These are phyloP conservation scores for Balakata baccata DNA, from an alignment of 345 rosid species.

Conservation along the genomic window DNA sequence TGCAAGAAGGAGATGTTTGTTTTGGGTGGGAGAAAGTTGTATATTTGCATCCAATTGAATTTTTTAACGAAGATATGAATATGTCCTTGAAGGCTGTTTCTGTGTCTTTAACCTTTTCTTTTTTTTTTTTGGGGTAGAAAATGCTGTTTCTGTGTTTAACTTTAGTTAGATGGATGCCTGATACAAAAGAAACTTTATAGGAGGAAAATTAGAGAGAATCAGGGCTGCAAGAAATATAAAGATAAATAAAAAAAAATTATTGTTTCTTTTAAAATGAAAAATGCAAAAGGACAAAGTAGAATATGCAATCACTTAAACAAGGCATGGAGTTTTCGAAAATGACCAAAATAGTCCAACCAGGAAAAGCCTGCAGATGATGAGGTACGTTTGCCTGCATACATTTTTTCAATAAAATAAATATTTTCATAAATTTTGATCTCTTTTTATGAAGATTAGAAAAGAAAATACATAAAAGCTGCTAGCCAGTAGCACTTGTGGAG, in stretches of 20 bases:
- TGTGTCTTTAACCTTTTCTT: conserved; percentile 21
- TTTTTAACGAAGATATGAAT: conserved; percentile 35
- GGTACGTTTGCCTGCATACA: conserved; percentile 13
- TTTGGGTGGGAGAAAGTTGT: background rate
- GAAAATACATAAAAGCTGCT: conserved; percentile 12
- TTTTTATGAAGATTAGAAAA: background rate
- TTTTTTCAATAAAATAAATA: background rate
- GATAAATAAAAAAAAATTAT: background rate
- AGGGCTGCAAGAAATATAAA: background rate
- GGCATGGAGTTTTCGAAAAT: conserved; percentile 42
- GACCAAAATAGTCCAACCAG: conserved; percentile 34
- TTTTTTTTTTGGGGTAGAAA: too few species aligned
- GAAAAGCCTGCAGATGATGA: conserved; percentile 44
- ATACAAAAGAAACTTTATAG: conserved; percentile 10
- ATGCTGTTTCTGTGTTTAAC: conserved; percentile 21
- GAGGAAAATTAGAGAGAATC: conserved; percentile 7
- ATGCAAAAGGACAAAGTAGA: conserved; percentile 34
- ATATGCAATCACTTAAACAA: conserved; percentile 37
- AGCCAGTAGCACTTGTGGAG: conserved; percentile 14
- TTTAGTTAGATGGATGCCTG: conserved; percentile 29
- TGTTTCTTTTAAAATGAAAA: conserved; percentile 7
- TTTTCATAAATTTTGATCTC: background rate
- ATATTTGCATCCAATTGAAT: conserved; percentile 24
- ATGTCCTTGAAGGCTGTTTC: conserved; percentile 25
- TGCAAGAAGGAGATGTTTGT: too few species aligned